Percentiles rank a stretch among this genome's conserved stretches.
These are phyloP conservation scores for Baffinella frigidus DNA, from an alignment of 208 protist genomes.

Conservation along the genomic window DNA sequence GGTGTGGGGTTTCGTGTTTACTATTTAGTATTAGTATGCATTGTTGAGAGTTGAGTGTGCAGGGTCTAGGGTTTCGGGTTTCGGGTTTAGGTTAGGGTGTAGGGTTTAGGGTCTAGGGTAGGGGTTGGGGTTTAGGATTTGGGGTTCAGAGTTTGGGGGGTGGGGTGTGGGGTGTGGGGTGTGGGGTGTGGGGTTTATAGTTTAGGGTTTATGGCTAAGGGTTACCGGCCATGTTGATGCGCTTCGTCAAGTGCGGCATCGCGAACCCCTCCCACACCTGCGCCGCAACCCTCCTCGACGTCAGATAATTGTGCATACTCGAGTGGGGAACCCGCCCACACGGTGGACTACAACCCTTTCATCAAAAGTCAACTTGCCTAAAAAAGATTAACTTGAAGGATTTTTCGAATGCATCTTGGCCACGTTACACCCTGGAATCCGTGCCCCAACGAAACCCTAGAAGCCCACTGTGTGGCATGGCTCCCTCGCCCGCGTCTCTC, in stretches of 20 bases:
- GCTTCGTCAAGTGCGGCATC: conserved; percentile 77
- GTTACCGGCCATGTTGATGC: conserved; percentile 20
- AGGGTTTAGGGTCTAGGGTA: conserved; percentile 89
- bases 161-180: conserved; percentile 59
- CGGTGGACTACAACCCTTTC: too few relatives aligned
- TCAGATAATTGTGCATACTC: too few relatives aligned
- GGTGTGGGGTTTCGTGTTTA: background rate
- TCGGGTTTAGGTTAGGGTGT: background rate
- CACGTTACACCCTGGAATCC: too few relatives aligned
- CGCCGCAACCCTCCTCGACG: too few relatives aligned
- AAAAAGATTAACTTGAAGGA: too few relatives aligned
- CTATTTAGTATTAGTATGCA: background rate
- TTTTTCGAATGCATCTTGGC: too few relatives aligned
- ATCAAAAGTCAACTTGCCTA: too few relatives aligned
- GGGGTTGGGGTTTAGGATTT: conserved; percentile 76
- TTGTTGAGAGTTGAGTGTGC: background rate
- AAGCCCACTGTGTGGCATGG: too few relatives aligned
- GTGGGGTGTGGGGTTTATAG: background rate
- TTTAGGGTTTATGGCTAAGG: background rate
- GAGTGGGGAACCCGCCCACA: too few relatives aligned
- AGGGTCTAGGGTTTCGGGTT: background rate
- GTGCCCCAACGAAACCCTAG: too few relatives aligned
- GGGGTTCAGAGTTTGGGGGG: conserved; percentile 58
- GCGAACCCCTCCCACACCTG: conserved; percentile 95
- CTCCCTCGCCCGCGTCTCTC: too few relatives aligned